Percentiles rank a stretch among this genome's conserved stretches.
Evolutionary conservation across 2,329 filamentous ascomycete species (phyloP).

Genomic region (Beauveria australis): DNA sequence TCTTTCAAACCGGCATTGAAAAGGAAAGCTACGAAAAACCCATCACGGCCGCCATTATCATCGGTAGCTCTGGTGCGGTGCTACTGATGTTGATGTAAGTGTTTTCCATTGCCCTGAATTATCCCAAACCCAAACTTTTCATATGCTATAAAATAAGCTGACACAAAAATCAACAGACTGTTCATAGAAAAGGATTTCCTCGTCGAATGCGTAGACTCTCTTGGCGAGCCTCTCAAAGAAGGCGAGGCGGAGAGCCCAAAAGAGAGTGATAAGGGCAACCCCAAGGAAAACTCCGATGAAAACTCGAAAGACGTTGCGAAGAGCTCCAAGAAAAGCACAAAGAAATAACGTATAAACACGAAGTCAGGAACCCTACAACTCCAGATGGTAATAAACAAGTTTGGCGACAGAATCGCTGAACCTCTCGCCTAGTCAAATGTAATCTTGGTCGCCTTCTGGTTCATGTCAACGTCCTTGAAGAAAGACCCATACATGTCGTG

Average conservation of each 20-base stretch:
- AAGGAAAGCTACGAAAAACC: conserved; percentile 20
- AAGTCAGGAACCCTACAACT: background rate
- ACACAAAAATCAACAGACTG: conserved; percentile 29
- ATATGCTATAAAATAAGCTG: background rate
- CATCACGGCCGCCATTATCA: conserved; percentile 33
- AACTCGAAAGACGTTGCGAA: background rate
- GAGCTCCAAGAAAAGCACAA: background rate
- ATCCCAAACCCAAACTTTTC: conserved; percentile 6
- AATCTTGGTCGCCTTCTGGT: conserved; percentile 82
- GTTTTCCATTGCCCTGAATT: conserved; percentile 12
- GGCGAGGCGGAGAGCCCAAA: conserved; percentile 15
- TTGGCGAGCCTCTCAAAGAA: conserved; percentile 25
- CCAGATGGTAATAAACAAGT: background rate
- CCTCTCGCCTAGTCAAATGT: conserved; percentile 58
- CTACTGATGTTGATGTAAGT: conserved; percentile 55
- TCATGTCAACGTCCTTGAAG: conserved; percentile 81
- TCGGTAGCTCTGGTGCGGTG: conserved; percentile 40
- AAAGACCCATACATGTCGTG: conserved; percentile 94
- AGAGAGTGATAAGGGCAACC: background rate
- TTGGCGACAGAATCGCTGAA: background rate
- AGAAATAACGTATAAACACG: conserved; percentile 3
- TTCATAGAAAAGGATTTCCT: conserved; percentile 48
- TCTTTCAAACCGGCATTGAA: conserved; percentile 20
- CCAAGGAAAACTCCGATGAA: background rate
- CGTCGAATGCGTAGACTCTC: conserved; percentile 38